Percentiles rank a stretch among this genome's conserved stretches.
phyloP scores from a whole-genome alignment of 805 yeast species.

The Hanseniaspora singularis region DNA sequence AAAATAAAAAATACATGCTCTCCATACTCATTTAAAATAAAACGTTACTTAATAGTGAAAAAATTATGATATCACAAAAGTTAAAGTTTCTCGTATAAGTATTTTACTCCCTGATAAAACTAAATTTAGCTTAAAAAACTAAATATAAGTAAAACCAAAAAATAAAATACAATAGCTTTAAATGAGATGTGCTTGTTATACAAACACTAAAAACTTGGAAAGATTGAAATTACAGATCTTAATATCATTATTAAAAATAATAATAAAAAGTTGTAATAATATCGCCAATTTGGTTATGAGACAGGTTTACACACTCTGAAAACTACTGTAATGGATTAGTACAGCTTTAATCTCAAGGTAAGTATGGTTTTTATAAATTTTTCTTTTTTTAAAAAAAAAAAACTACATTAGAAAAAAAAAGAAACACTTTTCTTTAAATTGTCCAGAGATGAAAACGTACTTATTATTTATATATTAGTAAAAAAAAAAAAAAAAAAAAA shows the following conservation, averaged over 20 bases:
- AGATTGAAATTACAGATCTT: neutral
- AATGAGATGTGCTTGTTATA: conserved; percentile 1
- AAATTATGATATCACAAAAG: conserved; percentile 6
- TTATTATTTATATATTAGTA: neutral
- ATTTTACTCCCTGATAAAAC: neutral
- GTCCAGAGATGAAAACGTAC: too few relatives aligned
- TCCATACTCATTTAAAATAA: neutral
- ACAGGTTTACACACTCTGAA: conserved; percentile 2
- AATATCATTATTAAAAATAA: too few relatives aligned
- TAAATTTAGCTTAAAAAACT: neutral
- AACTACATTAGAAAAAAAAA: neutral
- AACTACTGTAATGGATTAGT: neutral
- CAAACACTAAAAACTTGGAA: conserved; percentile 11
- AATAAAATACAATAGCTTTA: conserved; percentile 8
- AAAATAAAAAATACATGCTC: neutral
- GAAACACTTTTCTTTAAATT: neutral
- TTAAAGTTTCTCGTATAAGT: conserved; percentile 12
- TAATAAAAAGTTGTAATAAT: neutral
- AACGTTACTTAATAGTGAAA: neutral
- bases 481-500: conserved; percentile 1
- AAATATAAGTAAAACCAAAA: neutral
- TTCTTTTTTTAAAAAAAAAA: neutral
- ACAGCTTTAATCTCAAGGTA: conserved; percentile 15
- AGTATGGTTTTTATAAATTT: conserved; percentile 12
- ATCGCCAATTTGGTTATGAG: conserved; percentile 14